A percentile compares a stretch with the other conserved stretches of the same genome.
phyloP scores from a whole-genome alignment of 73 alveolate genomes.

The Paramecium sexaurelia region DNA sequence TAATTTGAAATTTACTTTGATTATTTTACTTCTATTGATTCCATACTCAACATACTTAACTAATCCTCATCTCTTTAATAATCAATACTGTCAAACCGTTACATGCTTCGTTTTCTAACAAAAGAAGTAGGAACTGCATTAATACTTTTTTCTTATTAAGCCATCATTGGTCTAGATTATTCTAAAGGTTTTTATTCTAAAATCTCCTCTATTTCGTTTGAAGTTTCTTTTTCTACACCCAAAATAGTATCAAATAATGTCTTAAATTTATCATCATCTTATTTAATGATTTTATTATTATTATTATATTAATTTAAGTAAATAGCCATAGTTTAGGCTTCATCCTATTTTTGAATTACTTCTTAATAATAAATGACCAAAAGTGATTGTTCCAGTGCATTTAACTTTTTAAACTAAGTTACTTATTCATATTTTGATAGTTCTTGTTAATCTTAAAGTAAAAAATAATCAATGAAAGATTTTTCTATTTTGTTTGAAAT shows the following conservation, averaged over 20 bases:
- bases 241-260: conserved; percentile 75
- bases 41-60: not conserved
- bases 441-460: conserved; percentile 30
- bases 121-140: not conserved
- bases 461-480: conserved; percentile 70
- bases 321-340: conserved; percentile 65
- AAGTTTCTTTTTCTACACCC: conserved; percentile 25
- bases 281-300: not conserved
- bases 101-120: not conserved
- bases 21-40: not conserved
- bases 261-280: conserved; percentile 52
- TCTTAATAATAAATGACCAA: conserved; percentile 54
- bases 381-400: conserved; percentile 75
- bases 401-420: conserved; percentile 43
- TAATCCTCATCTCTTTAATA: not conserved
- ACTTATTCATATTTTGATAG: conserved; percentile 61
- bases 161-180: not conserved
- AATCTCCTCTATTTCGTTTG: not conserved
- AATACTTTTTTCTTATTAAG: not conserved
- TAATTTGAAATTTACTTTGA: not conserved
- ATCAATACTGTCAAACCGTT: not conserved
- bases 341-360: conserved; percentile 55
- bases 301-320: conserved; percentile 30
- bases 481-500: conserved; percentile 79
- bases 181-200: not conserved